Evolutionary conservation across 148 eudicot species (phyloP).

Genomic region (Vaccinium corymbosum): DNA sequence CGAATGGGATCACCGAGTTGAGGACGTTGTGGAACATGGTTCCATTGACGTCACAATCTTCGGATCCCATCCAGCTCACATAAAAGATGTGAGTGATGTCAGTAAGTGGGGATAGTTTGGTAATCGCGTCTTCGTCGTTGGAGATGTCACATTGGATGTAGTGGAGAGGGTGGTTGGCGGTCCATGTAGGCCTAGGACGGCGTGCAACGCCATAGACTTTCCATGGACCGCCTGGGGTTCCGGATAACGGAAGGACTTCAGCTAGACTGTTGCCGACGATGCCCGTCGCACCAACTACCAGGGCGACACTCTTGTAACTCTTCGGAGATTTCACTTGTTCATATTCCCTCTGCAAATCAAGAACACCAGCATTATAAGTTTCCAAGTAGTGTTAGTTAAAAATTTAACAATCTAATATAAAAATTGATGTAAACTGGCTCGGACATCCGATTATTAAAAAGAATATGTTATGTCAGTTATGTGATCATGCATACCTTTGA

Average conservation of each 20-base stretch:
- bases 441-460: no score
- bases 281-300: conserved; percentile 26
- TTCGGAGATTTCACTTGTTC: neutral
- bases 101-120: conserved; percentile 21
- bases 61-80: conserved; percentile 16
- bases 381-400: neutral
- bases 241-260: conserved; percentile 19
- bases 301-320: conserved; percentile 14
- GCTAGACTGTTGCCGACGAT: conserved; percentile 25
- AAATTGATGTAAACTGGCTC: neutral
- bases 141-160: conserved; percentile 22
- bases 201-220: conserved; percentile 29
- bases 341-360: neutral
- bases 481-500: neutral
- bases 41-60: conserved; percentile 17
- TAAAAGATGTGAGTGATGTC: conserved; percentile 29
- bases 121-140: conserved; percentile 9
- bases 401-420: neutral
- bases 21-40: conserved; percentile 25
- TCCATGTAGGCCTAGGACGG: conserved; percentile 24
- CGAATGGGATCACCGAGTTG: conserved; percentile 6
- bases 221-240: conserved; percentile 32
- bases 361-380: neutral
- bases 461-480: neutral
- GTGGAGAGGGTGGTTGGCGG: conserved; percentile 10